phyloP scores from a whole-genome alignment of 1,284 basidiomycete genomes.

The Ustilago crameri region DNA sequence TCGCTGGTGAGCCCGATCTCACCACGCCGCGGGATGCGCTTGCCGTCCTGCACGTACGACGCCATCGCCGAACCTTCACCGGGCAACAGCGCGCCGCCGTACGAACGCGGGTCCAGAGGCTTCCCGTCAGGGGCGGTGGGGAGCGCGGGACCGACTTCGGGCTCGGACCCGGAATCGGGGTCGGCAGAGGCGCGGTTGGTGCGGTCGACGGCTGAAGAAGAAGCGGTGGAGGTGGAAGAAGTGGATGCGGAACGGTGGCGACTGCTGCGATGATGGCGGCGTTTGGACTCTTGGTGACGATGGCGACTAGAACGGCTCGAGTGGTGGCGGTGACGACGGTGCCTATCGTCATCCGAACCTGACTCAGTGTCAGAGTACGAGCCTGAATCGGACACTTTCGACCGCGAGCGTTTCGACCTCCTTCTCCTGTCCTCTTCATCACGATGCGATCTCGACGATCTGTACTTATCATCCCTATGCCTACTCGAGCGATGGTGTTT shows the following conservation, averaged over 20 bases:
- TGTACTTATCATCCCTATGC: constrained; percentile 17
- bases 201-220: no score
- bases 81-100: constrained; percentile 85
- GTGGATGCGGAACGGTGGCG: constrained; percentile 10
- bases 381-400: constrained; percentile 12
- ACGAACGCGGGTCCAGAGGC: constrained; percentile 55
- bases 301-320: constrained; percentile 19
- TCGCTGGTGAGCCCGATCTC: constrained; percentile 92
- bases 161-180: constrained; percentile 8
- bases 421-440: constrained; percentile 13
- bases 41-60: constrained; percentile 86
- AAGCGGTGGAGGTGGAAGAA: no score
- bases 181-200: constrained; percentile 10
- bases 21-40: constrained; percentile 95
- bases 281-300: constrained; percentile 11
- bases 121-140: constrained; percentile 33
- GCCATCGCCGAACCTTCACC: constrained; percentile 98
- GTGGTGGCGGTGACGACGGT: constrained; percentile 17
- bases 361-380: neutral
- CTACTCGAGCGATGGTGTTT: constrained; percentile 23
- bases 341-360: neutral
- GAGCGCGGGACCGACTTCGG: constrained; percentile 36
- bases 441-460: constrained; percentile 25
- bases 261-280: constrained; percentile 17
- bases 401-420: constrained; percentile 21